Base-by-base conservation (phyloP, 768 basidiomycete genomes). In the Chlorophyllum brunneum region DNA sequence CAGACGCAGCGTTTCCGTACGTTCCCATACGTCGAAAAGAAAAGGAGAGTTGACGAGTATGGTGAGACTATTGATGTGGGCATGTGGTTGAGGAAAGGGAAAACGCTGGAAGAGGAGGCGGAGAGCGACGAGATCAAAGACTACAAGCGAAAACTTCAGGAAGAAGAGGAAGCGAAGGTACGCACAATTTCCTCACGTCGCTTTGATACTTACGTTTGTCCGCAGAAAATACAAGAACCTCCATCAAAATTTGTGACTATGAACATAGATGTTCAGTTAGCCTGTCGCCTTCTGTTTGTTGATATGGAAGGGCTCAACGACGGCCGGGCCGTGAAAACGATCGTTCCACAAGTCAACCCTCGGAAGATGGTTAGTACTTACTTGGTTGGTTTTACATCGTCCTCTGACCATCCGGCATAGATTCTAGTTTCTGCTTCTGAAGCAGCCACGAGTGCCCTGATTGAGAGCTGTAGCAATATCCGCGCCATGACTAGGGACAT, bases 261-360 rank as follows among this genome's bases (percentile, higher is more conserved):
- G 37, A 76, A 81, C 22, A 73, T 88, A 5, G 84, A 87, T 52
- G 80, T 98, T 22, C 85, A 92, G 52, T 64, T 98, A 29, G 82
- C 88, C 26, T 97, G 95, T 60, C 83, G 88, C 4, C 70, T 98
- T 24, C 80, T 94, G 40, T 98, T 90, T 61, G 83, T 98, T 40
- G 95, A 99, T 63, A 85, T 98, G 81, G 97, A 98, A 62, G 97
- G 97, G 26, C 71, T 95, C 48, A 95, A 95, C 60, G 97, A 99
- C 61, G 95, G 95, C 1, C 89, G 95, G 55, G 94, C 97, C 0
- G 86, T 97, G 55, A 98, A 98, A 68, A 94, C 90, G 0, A 97
- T 99, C 57, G 86, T 98, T 4, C 92, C 95, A 2, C 92, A 97
- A 72, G 84, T 99, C 55, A 94, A 95, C 62, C 97, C 97, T 26